Evolutionary conservation across 2,329 filamentous ascomycete genomes (phyloP).

Genomic region (Purpureocillium lavendulum): DNA sequence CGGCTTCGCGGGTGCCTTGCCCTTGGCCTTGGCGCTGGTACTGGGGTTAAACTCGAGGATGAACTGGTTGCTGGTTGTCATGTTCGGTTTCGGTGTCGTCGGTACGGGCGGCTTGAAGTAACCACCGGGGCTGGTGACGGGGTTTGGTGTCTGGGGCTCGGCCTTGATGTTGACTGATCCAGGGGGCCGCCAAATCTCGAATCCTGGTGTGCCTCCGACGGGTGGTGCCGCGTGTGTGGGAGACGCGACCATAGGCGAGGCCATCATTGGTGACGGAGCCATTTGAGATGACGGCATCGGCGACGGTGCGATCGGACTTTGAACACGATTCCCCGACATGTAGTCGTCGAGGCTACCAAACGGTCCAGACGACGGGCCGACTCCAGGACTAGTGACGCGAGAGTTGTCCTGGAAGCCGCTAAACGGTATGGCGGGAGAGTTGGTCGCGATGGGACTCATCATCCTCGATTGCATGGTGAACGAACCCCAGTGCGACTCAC

Average conservation of each 20-base stretch:
- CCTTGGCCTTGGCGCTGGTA: slow-evolving; percentile 20
- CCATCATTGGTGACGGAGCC: slow-evolving; percentile 12
- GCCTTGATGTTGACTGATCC: slow-evolving; percentile 14
- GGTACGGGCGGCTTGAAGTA: slow-evolving; percentile 30
- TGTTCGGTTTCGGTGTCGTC: slow-evolving; percentile 28
- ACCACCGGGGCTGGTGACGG: slow-evolving; percentile 11
- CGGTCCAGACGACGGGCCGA: slow-evolving; percentile 15
- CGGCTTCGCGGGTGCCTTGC: slow-evolving; percentile 24
- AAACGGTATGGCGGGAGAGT: slow-evolving; percentile 19
- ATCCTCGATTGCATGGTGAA: slow-evolving; percentile 19
- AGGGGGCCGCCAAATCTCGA: slow-evolving; percentile 28
- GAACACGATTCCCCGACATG: slow-evolving; percentile 18
- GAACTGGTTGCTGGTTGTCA: slow-evolving; percentile 24
- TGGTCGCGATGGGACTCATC: slow-evolving; percentile 22
- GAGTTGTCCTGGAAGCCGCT: slow-evolving; percentile 22
- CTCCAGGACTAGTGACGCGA: slow-evolving; percentile 17
- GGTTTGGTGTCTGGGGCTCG: slow-evolving; percentile 14
- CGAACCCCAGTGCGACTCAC: slow-evolving; percentile 23
- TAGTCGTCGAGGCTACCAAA: slow-evolving; percentile 26
- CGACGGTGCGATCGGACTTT: slow-evolving; percentile 14
- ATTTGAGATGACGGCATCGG: slow-evolving; percentile 12
- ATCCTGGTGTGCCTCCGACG: slow-evolving; percentile 25
- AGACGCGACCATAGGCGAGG: slow-evolving; percentile 12
- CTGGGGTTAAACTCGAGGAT: slow-evolving; percentile 25
- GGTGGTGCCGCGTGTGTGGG: slow-evolving; percentile 9